Base-by-base conservation (phyloP, 1,284 basidiomycete genomes). In the Boletellus deceptivus region DNA sequence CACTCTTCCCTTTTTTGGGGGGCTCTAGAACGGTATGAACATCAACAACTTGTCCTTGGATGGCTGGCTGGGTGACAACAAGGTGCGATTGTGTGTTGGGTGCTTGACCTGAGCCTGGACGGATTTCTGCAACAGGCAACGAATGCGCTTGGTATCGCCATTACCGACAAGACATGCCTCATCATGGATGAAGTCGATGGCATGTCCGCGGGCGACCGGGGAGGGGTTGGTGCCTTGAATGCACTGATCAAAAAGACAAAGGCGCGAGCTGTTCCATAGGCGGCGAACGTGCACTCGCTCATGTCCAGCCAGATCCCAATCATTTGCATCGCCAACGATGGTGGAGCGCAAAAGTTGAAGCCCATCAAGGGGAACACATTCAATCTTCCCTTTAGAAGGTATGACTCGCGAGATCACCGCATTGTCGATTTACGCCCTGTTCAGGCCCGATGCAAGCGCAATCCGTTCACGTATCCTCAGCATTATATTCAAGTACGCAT, bases 121-220 rank as follows among this genome's bases (percentile, higher is more conserved):
- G 9, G 20, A 10, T 43, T 11, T 25, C 17, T n/a, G 13, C 9
- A 6, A 40, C 57, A 84, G 86, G 72, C 72, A 13, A 84, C 80
- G 2, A 88, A 90, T 53, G 81, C 82, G 0, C 74, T 82, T 3
- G 90, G 86, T 2, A 71, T 94, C 3, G 64, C 75, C 11, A 83
- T 98, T 54, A 91, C 89, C 0, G 83, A 91, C 58, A 84, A 80
- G 61, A 85, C 90, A 0, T 93, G 93, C 57, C 73, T 99, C 40
- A 98, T 99, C 68, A 98, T 99, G 93, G 97, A 99, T 66, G 97
- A 99, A 69, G 96, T 99, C 0, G 96, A 99, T 61, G 96, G 97
- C 8, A 99, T 99, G 94, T 97, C 93, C 6, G 91, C 92, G 3
- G 96, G 96, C 24, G 97, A 99, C 70, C 80, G 96, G 46, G 96